phyloP scores from a whole-genome alignment of 345 rosid genomes.

The Eutrema yunnanense region DNA sequence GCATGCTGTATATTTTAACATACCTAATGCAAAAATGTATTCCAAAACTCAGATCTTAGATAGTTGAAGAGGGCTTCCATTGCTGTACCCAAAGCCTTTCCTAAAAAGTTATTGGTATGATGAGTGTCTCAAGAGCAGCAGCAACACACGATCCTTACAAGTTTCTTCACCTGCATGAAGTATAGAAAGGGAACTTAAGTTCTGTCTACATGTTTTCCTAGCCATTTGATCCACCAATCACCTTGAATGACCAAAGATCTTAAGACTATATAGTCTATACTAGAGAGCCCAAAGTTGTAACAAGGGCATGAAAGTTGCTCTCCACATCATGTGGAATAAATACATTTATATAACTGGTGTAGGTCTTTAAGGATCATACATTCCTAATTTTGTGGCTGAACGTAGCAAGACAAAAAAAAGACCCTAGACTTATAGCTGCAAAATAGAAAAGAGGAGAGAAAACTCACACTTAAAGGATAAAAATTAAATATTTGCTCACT shows the following conservation, averaged over 20 bases:
- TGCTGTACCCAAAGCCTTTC: slow-evolving; percentile 98
- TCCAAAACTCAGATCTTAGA: slow-evolving; percentile 94
- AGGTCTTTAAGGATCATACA: slow-evolving; percentile 97
- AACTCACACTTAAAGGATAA: background rate
- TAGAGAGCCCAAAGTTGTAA: slow-evolving; percentile 70
- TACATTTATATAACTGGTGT: slow-evolving; percentile 77
- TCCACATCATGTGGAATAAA: slow-evolving; percentile 74
- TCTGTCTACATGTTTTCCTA: background rate
- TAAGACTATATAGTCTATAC: slow-evolving; percentile 35
- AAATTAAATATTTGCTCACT: background rate
- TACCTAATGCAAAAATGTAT: slow-evolving; percentile 60
- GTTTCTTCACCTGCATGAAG: slow-evolving; percentile 62
- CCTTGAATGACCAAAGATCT: background rate
- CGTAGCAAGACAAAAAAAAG: slow-evolving; percentile 85
- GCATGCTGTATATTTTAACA: slow-evolving; percentile 25
- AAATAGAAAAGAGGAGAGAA: background rate
- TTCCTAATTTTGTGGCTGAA: slow-evolving; percentile 86
- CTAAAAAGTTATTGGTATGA: slow-evolving; percentile 93
- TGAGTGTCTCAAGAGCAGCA: slow-evolving; percentile 87
- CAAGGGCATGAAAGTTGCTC: slow-evolving; percentile 72
- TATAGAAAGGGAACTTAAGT: background rate
- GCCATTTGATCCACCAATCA: background rate
- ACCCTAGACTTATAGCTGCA: slow-evolving; percentile 84
- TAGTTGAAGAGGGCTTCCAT: slow-evolving; percentile 92
- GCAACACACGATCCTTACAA: slow-evolving; percentile 79